Percentiles rank a stretch among this genome's conserved stretches.
These are phyloP conservation scores for Leishmania braziliensis DNA, from an alignment of 208 protist genomes.

Conservation along the genomic window DNA sequence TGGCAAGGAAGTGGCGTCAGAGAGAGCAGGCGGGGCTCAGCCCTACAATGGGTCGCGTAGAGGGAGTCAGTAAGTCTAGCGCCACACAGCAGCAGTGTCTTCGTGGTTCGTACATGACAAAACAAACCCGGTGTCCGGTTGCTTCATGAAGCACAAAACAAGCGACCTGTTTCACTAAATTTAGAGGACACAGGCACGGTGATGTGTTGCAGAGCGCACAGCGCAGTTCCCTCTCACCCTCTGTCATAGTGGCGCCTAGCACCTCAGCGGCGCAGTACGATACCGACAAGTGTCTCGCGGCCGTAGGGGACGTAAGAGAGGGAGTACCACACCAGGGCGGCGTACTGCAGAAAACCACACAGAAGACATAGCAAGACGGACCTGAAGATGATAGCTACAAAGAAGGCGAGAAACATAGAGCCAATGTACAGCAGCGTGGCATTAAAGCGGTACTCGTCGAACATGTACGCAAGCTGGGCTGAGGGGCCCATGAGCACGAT, in stretches of 20 bases:
- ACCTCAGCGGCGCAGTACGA: constrained; percentile 38
- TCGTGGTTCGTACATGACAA: neutral
- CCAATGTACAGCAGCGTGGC: constrained; percentile 74
- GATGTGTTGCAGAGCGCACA: neutral
- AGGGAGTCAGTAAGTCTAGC: neutral
- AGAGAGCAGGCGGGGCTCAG: neutral
- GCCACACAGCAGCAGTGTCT: neutral
- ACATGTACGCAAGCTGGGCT: constrained; percentile 89
- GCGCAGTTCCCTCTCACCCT: neutral
- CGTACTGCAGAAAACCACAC: constrained; percentile 84
- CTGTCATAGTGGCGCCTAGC: neutral
- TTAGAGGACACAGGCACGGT: neutral
- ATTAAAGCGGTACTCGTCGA: constrained; percentile 79
- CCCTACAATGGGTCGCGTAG: neutral
- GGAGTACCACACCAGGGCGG: constrained; percentile 86
- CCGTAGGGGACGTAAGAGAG: constrained; percentile 92
- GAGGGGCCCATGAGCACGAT: constrained; percentile 86
- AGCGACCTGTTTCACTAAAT: neutral
- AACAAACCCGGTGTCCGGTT: neutral
- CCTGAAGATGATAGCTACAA: constrained; percentile 66
- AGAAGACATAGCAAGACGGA: constrained; percentile 70
- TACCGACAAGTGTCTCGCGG: constrained; percentile 53
- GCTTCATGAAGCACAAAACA: neutral
- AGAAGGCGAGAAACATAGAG: constrained; percentile 70
- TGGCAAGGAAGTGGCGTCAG: neutral